Evolutionary conservation across 176 grass and related monocot species (phyloP).

Genomic region (Lolium rigidum): DNA sequence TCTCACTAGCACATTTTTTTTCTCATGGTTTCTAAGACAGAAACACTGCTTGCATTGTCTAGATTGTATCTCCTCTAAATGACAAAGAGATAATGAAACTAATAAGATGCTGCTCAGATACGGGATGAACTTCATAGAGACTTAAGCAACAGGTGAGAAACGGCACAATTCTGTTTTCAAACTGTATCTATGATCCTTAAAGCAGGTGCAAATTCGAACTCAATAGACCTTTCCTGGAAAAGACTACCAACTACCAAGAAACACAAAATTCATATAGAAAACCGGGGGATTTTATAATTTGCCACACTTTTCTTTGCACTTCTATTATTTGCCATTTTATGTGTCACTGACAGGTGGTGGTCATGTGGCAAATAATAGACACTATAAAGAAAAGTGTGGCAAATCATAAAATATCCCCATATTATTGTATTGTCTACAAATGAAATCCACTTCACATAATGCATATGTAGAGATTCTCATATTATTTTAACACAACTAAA

Average conservation of each 20-base stretch:
- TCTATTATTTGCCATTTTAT: too few relatives aligned
- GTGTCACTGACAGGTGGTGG: too few relatives aligned
- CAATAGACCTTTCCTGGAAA: neutral
- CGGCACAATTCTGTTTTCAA: neutral
- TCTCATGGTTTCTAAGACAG: neutral
- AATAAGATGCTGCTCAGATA: neutral
- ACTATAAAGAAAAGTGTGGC: too few relatives aligned
- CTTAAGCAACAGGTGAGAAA: slow-evolving; percentile 24
- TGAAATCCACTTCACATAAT: neutral
- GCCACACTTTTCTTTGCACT: too few relatives aligned
- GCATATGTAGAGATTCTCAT: slow-evolving; percentile 5
- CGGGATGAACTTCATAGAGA: neutral
- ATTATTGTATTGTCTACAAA: too few relatives aligned
- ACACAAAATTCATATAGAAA: neutral
- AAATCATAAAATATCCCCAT: too few relatives aligned
- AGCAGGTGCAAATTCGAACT: neutral
- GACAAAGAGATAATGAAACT: neutral
- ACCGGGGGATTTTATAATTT: too few relatives aligned
- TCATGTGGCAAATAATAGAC: too few relatives aligned
- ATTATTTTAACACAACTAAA: slow-evolving; percentile 4
- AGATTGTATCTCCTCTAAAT: neutral
- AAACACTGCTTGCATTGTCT: neutral
- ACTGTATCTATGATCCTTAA: neutral
- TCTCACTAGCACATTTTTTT: neutral
- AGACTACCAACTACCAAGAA: neutral